Base-by-base conservation (phyloP, 345 rosid species). In the Salix suchowensis region DNA sequence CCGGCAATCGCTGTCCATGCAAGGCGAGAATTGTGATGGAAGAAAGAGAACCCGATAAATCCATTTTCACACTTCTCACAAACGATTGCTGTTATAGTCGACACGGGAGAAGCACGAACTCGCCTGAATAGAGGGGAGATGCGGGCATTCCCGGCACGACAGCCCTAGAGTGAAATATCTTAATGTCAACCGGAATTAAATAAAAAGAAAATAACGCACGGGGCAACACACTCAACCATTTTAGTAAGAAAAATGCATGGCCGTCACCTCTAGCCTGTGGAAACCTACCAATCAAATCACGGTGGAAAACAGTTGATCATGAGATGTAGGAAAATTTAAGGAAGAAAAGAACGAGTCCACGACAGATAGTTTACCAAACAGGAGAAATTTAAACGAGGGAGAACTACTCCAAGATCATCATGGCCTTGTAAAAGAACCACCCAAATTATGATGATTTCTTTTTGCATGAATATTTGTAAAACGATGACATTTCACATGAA, bases 371-470 rank as follows among this genome's bases (percentile, higher is more conserved):
- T 52, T 9, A 68, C 23, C 68, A 23, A 14, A 19, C 16, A 39
- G 21, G 18, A 50, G 14, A 55, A 11, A 69, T 23, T 30, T 28
- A 21, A 32, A 2, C 61, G 15, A 5, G 34, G 62, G 54, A 55
- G 65, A 34, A 30, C 54, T 9, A 9, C 26, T 6, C n/a, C 40
- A 65, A 28, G 23, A 26, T 24, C 16, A 26, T 24, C 15, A 12
- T 28, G 4, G 55, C 21, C 71, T 77, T 18, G 24, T 23, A 64
- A 12, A 32, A 24, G 24, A 6, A 14, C 42, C 60, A 54, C 77
- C 73, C 44, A 78, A 73, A 73, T 12, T 40, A n/a, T 30, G 68
- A 77, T 34, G 32, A 26, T 52, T 50, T 73, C 39, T 39, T 67
- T 67, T 36, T 34, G 64, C 67, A 26, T 67, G 69, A 73, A 68